Evolutionary conservation across 169 alveolate species (phyloP), one percentile per base, ranked within the genome.

Genomic region (Eimeria maxima): DNA sequence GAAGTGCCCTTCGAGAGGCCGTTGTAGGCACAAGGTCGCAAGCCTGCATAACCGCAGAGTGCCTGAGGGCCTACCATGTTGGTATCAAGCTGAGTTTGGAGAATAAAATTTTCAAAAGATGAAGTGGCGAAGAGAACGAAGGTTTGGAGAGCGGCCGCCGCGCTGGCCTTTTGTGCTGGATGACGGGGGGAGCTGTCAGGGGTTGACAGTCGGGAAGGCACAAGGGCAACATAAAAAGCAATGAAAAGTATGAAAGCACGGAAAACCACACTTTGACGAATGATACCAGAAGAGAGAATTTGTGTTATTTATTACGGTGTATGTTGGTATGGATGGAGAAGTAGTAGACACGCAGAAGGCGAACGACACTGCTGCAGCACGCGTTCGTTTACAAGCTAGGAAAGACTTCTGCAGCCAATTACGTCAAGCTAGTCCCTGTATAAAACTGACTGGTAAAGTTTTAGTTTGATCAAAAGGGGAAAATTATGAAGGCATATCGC

Each of bases 191-290:
- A 38, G 63, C 5, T 81, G 90, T 81, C 90, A 81, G 90, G 90
- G 73, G 18, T n/a, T 10, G 67, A 42, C 86, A 74, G 86, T 44
- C 38, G 63, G 60, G 16, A 20, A 33, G 63, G 63, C 38, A 44
- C 63, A 81, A 53, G 27, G 47, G 90, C 90, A 24, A 81, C 90
- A 81, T 81, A 81, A 45, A 81, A 81, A 45, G 18, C 86, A 44
- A 16, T 10, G 3, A 44, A 44, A 45, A 38, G 63, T 22, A 38
- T 24, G 24, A 65, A 65, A 65, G 42, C 10, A 20, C 8, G 3
- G 16, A 3, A 10, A 29, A 29, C 7, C 29, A 44, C 1, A 29
- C 38, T 33, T 33, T 33, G 38, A 11, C 14, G 24, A 29, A 69
- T 4, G 47, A 22, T 29, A 10, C 47, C 13, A n/a, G 78, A 29